Conservation (phyloP, 371 early-diverging fungal genomes). For the Haplosporangium sp. region DNA sequence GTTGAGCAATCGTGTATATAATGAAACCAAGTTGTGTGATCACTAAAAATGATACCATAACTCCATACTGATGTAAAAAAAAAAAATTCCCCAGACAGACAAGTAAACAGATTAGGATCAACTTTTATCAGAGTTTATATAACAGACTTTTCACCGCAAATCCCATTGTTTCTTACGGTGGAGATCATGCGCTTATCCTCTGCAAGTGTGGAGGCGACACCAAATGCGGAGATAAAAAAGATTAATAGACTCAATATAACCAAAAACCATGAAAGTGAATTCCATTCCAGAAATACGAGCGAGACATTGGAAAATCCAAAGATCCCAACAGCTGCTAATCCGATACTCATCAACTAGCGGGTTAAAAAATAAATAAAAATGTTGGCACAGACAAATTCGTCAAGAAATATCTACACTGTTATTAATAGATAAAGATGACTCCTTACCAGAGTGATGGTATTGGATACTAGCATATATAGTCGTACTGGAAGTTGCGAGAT, state of each 20-base stretch:
- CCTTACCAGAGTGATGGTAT: constrained; percentile 25
- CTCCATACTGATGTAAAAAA: constrained; percentile 17
- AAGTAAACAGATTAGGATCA: neutral
- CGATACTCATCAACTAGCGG: constrained; percentile 23
- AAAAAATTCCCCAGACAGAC: neutral
- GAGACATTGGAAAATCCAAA: constrained; percentile 9
- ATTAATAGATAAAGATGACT: neutral
- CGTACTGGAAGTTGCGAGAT: constrained; percentile 22
- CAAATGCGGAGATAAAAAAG: constrained; percentile 20
- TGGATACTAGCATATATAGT: constrained; percentile 27
- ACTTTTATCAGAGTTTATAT: neutral
- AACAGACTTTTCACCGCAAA: neutral
- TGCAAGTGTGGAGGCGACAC: constrained; percentile 8
- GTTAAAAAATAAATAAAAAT: neutral
- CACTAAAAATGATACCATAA: constrained; percentile 13
- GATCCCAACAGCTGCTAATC: constrained; percentile 26
- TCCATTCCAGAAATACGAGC: constrained; percentile 12
- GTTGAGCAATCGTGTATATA: constrained; percentile 17
- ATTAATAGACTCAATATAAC: constrained; percentile 17
- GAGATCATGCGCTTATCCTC: constrained; percentile 8
- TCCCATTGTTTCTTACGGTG: constrained; percentile 12
- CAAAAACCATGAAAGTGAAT: constrained; percentile 20
- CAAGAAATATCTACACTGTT: neutral
- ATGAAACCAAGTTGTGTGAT: constrained; percentile 20
- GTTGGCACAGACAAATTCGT: neutral